Conservation (phyloP, 768 basidiomycete genomes). For the Boletus sensibilis region DNA sequence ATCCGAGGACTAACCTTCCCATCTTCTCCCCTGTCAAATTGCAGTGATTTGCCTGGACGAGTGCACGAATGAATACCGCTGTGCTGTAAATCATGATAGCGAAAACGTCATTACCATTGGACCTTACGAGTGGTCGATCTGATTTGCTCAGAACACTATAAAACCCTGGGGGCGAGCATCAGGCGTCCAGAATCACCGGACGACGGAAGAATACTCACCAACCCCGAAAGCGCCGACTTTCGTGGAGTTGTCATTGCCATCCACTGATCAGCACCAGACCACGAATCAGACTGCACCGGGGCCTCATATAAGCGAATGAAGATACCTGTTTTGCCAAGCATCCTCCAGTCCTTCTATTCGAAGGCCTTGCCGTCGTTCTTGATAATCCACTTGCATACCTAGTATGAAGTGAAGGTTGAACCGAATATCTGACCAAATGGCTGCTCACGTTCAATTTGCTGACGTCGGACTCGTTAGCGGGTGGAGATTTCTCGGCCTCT, state of each 20-base stretch:
- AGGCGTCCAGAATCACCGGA: background rate
- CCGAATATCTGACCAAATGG: background rate
- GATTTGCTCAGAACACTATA: conserved; percentile 16
- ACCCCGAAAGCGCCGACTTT: conserved; percentile 16
- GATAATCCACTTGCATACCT: conserved; percentile 11
- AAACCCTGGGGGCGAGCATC: conserved; percentile 6
- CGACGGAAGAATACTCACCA: background rate
- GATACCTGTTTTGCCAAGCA: conserved; percentile 12
- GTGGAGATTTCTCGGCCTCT: conserved; percentile 1
- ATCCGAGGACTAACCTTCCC: conserved; percentile 2
- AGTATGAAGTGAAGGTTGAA: background rate
- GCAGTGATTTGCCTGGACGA: conserved; percentile 9
- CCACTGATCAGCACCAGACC: background rate
- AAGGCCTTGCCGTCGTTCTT: conserved; percentile 6
- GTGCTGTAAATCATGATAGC: background rate
- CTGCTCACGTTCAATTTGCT: background rate
- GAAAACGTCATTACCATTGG: background rate
- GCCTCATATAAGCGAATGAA: background rate
- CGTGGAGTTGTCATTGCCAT: conserved; percentile 2
- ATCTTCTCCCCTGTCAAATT: conserved; percentile 3
- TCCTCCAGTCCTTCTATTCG: conserved; percentile 5
- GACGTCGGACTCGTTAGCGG: background rate
- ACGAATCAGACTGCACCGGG: background rate
- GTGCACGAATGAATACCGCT: background rate
- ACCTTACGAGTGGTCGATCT: conserved; percentile 10